phyloP scores from a whole-genome alignment of 164 flowering plant species.

The Aristolochia fimbriata region DNA sequence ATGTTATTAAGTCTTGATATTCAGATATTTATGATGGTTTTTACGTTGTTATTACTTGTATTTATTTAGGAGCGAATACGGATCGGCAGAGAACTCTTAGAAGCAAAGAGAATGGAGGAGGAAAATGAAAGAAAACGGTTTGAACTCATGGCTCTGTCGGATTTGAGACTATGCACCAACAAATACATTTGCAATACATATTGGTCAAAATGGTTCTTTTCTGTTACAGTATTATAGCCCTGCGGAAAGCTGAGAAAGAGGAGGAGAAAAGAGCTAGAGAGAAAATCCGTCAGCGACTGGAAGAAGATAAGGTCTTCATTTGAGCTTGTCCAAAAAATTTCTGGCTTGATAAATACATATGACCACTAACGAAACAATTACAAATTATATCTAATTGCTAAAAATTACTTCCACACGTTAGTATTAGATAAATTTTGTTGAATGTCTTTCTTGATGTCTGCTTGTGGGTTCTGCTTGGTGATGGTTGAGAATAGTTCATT shows the following conservation, averaged over 20 bases:
- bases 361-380: no score
- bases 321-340: no score
- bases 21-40: no score
- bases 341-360: no score
- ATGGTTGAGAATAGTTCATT: no score
- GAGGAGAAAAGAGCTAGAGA: constrained; percentile 97
- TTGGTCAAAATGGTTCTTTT: constrained; percentile 1
- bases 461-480: no score
- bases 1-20: no score
- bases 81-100: constrained; percentile 84
- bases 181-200: background rate
- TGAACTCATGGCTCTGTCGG: constrained; percentile 5
- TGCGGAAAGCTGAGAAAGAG: constrained; percentile 96
- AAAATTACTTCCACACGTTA: no score
- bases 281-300: constrained; percentile 89
- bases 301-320: constrained; percentile 81
- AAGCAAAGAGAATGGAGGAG: constrained; percentile 97
- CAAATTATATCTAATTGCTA: no score
- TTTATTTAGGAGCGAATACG: constrained; percentile 82
- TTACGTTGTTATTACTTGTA: background rate
- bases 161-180: background rate
- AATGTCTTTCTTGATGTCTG: no score
- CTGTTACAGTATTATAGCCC: constrained; percentile 51
- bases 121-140: constrained; percentile 98
- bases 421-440: no score